Evolutionary conservation across 2,329 filamentous ascomycete genomes (phyloP).

Genomic region (Neurospora sp.): DNA sequence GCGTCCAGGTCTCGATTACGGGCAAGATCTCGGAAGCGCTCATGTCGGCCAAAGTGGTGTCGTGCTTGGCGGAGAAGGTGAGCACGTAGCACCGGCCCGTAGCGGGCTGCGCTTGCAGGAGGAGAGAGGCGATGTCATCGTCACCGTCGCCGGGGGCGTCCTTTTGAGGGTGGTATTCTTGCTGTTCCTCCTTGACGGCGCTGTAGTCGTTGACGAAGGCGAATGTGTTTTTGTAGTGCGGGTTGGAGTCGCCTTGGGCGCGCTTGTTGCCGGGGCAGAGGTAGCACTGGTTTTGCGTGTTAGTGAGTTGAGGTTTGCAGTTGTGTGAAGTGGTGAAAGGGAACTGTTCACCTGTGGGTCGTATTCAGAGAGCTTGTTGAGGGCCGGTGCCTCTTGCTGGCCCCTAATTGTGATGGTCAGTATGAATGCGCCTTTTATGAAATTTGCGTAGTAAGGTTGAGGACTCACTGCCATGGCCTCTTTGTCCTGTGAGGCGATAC

Average conservation of each 20-base stretch:
- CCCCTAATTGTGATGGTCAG: constrained; percentile 42
- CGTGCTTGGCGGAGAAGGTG: constrained; percentile 84
- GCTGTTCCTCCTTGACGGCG: constrained; percentile 88
- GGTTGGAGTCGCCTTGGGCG: constrained; percentile 79
- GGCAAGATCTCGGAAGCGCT: constrained; percentile 65
- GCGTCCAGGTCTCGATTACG: constrained; percentile 82
- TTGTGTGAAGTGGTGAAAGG: neutral
- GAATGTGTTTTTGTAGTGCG: constrained; percentile 77
- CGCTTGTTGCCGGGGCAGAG: constrained; percentile 86
- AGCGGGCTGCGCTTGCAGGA: constrained; percentile 76
- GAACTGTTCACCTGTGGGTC: constrained; percentile 53
- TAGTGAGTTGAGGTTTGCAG: neutral
- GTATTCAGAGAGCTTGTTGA: constrained; percentile 64
- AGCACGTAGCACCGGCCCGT: constrained; percentile 96
- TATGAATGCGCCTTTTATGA: neutral
- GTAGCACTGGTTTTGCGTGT: constrained; percentile 60
- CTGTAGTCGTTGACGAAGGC: constrained; percentile 97
- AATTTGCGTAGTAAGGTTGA: neutral
- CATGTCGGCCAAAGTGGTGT: constrained; percentile 89
- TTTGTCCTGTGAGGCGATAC: constrained; percentile 96
- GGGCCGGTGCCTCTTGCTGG: constrained; percentile 63
- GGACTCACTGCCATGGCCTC: constrained; percentile 88
- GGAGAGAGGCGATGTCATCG: constrained; percentile 55
- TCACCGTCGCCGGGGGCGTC: constrained; percentile 16
- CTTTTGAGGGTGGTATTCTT: constrained; percentile 52